Evolutionary conservation across 352 stramenopile species (phyloP).

Genomic region (Pythium monospermum): DNA sequence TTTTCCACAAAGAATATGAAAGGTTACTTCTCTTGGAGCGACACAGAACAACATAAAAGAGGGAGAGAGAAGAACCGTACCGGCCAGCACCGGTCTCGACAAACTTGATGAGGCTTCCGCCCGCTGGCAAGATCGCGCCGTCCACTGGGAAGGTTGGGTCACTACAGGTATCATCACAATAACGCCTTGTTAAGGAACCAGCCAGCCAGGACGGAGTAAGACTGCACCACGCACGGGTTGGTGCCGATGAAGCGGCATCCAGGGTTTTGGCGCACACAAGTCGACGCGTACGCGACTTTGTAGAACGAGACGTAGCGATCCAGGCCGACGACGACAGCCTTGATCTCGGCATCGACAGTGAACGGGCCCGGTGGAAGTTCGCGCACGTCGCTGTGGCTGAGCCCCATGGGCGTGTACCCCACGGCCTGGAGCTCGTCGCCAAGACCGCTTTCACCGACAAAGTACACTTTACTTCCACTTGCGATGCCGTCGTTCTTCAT

Average conservation of each 20-base stretch:
- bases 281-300: conserved; percentile 80
- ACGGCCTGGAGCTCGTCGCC: conserved; percentile 56
- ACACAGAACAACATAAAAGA: conserved; percentile 3
- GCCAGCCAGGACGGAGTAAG: too few relatives aligned
- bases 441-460: conserved; percentile 73
- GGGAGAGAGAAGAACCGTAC: conserved; percentile 25
- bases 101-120: conserved; percentile 64
- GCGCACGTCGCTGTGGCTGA: conserved; percentile 65
- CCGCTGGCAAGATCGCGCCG: conserved; percentile 63
- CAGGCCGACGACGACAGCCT: conserved; percentile 75
- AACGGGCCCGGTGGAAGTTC: conserved; percentile 56
- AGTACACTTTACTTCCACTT: conserved; percentile 64
- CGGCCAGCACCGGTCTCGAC: conserved; percentile 60
- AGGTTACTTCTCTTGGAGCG: background rate
- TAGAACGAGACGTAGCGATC: conserved; percentile 75
- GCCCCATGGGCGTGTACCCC: conserved; percentile 63
- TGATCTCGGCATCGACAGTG: conserved; percentile 59
- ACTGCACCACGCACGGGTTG: conserved; percentile 50
- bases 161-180: conserved; percentile 22
- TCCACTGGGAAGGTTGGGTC: conserved; percentile 76
- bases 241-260: conserved; percentile 79
- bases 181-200: too few relatives aligned
- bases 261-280: conserved; percentile 62
- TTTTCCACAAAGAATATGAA: background rate
- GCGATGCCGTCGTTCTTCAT: conserved; percentile 72